Conservation (phyloP, 2,329 filamentous ascomycete species). For the Trichophyton schoenleinii region DNA sequence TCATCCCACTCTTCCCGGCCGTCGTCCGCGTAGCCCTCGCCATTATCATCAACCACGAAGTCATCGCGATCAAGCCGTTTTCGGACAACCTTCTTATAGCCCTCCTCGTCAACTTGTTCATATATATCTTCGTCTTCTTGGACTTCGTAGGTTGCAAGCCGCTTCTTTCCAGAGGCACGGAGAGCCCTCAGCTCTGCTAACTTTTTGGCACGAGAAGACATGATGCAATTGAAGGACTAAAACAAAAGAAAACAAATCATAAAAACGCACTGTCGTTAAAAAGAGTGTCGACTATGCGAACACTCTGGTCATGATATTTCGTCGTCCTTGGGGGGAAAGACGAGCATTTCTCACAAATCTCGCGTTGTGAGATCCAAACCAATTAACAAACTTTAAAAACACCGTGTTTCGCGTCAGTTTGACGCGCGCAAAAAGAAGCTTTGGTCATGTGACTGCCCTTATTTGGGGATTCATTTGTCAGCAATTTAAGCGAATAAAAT, state of each 20-base stretch:
- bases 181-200: constrained; percentile 68
- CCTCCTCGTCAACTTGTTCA: constrained; percentile 91
- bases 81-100: constrained; percentile 91
- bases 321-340: background rate
- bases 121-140: constrained; percentile 76
- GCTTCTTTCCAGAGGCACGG: constrained; percentile 80
- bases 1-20: constrained; percentile 89
- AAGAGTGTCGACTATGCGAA: background rate
- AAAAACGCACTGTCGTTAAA: background rate
- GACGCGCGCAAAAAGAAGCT: background rate
- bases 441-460: background rate
- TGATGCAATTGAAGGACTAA: constrained; percentile 4
- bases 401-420: background rate
- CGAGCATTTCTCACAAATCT: background rate
- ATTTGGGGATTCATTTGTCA: too few relatives aligned
- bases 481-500: too few relatives aligned
- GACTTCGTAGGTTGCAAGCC: constrained; percentile 74
- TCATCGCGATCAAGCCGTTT: constrained; percentile 84
- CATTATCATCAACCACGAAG: constrained; percentile 95
- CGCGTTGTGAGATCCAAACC: background rate
- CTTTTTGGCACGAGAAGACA: constrained; percentile 13
- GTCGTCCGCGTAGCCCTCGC: constrained; percentile 86
- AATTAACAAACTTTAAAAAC: background rate
- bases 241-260: background rate
- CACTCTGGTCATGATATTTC: background rate